A percentile compares a stretch with the other conserved stretches of the same genome.
Evolutionary conservation across 2,329 filamentous ascomycete species (phyloP).

Genomic region (Trichophyton mentagrophytes): DNA sequence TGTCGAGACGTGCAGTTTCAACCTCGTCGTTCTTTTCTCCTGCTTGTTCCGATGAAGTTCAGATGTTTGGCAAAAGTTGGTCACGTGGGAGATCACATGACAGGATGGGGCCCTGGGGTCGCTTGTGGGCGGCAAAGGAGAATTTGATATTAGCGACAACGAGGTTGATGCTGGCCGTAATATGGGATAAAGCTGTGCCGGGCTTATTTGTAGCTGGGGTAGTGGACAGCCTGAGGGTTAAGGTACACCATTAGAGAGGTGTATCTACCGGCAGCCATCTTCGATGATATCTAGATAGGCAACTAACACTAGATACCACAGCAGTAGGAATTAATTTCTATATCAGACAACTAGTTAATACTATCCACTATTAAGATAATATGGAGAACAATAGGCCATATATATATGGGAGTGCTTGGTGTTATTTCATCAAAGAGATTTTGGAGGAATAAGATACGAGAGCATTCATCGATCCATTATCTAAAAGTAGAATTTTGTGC

Average conservation of each 20-base stretch:
- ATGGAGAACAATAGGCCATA: too few relatives aligned
- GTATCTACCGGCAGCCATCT: not conserved
- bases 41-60: not conserved
- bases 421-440: too few relatives aligned
- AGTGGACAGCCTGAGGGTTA: not conserved
- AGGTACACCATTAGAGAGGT: not conserved
- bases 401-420: too few relatives aligned
- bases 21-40: not conserved
- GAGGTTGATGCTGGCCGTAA: not conserved
- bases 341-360: too few relatives aligned
- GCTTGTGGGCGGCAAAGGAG: not conserved
- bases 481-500: not conserved
- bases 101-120: not conserved
- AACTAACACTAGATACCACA: too few relatives aligned
- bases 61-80: not conserved
- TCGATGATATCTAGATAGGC: not conserved
- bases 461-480: not conserved
- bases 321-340: too few relatives aligned
- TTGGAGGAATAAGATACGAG: too few relatives aligned
- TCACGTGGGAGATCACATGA: not conserved
- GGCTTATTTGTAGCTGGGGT: not conserved
- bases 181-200: not conserved
- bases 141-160: not conserved
- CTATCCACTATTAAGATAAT: too few relatives aligned
- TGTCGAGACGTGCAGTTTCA: conserved; percentile 1